Evolutionary conservation across 1,139 yeast species (phyloP).

Genomic region (Debaryomyces sp.): DNA sequence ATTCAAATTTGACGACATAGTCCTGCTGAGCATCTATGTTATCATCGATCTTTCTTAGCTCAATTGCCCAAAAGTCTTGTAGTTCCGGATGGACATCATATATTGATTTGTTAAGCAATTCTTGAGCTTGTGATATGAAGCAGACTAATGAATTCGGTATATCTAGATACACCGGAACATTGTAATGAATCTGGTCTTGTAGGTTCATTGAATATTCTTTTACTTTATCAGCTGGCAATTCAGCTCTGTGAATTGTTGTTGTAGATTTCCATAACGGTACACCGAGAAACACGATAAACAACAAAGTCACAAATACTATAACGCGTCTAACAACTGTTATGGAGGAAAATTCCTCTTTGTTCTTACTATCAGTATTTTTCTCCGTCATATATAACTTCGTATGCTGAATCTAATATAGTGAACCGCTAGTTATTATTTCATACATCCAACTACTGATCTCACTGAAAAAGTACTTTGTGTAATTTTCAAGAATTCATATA

Average conservation of each 20-base stretch:
- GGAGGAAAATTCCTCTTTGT: neutral
- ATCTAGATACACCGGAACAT: conserved; percentile 63
- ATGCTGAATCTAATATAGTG: neutral
- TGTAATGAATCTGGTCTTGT: conserved; percentile 38
- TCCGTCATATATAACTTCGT: neutral
- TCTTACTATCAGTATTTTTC: neutral
- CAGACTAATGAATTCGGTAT: conserved; percentile 32
- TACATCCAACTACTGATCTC: neutral
- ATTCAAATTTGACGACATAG: conserved; percentile 28
- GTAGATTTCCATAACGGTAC: conserved; percentile 73
- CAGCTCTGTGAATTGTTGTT: conserved; percentile 76
- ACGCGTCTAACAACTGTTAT: conserved; percentile 6
- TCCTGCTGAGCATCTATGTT: conserved; percentile 15
- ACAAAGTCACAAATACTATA: conserved; percentile 31
- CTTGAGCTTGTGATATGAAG: conserved; percentile 33
- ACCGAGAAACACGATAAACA: conserved; percentile 52
- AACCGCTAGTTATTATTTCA: neutral
- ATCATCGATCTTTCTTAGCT: conserved; percentile 21
- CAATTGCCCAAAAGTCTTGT: conserved; percentile 30
- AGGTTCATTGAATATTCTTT: conserved; percentile 39
- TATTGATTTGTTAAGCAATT: conserved; percentile 28
- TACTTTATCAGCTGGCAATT: conserved; percentile 62
- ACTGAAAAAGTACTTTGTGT: neutral
- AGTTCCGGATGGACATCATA: conserved; percentile 23
- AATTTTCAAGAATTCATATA: neutral